These are phyloP conservation scores for Gracilaria gracilis DNA, from an alignment of 23 red algal species.

Conservation along the genomic window DNA sequence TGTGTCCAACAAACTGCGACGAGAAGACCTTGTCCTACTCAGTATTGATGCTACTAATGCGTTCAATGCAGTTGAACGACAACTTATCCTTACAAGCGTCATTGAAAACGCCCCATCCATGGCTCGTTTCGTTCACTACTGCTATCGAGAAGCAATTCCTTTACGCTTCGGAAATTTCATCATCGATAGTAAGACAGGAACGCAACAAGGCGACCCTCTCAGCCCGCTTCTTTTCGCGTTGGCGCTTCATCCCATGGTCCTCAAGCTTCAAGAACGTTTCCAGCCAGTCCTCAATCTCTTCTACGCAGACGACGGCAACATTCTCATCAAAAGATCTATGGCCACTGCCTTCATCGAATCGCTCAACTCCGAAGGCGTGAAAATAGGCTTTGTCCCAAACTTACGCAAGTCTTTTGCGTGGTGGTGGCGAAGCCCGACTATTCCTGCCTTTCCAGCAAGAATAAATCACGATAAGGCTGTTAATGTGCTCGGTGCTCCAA, in stretches of 20 bases:
- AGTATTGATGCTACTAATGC: constrained; percentile 34
- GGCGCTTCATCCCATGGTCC: neutral
- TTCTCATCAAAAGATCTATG: neutral
- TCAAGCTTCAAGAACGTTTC: neutral
- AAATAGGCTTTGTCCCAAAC: neutral
- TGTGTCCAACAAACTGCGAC: neutral
- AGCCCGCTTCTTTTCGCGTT: neutral
- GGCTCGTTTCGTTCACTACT: constrained; percentile 27
- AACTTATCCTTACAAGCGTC: neutral
- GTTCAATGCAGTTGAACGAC: constrained; percentile 31
- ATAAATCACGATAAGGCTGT: neutral
- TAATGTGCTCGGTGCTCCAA: neutral
- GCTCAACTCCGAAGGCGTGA: neutral
- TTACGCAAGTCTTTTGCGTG: constrained; percentile 11
- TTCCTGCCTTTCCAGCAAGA: neutral
- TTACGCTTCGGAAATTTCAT: constrained; percentile 2
- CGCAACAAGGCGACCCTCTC: constrained; percentile 7
- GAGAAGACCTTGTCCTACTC: constrained; percentile 15
- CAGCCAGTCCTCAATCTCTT: constrained; percentile 5
- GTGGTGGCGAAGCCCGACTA: neutral
- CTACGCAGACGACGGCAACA: constrained; percentile 24
- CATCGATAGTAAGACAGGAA: neutral
- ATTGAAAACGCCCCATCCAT: neutral
- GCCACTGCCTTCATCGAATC: constrained; percentile 3
- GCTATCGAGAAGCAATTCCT: neutral